Evolutionary conservation across 345 rosid species (phyloP).

Genomic region (Laguncularia racemosa): DNA sequence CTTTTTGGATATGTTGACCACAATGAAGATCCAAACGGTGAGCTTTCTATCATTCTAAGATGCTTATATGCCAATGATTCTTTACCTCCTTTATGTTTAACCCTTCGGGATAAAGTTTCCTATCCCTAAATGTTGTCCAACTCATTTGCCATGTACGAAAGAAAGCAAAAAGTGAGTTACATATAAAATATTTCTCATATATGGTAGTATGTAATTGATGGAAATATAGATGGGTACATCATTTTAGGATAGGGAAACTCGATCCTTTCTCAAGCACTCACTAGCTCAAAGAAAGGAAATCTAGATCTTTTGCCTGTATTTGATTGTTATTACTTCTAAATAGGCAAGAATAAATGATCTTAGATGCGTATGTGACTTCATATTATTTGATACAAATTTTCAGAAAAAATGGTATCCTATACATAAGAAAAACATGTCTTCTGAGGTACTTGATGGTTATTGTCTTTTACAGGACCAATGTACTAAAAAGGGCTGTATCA

Average conservation of each 20-base stretch:
- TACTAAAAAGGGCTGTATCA: conserved; percentile 38
- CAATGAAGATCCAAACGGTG: conserved; percentile 24
- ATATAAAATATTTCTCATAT: too few species aligned
- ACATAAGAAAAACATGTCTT: not conserved
- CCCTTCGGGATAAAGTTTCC: too few species aligned
- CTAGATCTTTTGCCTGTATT: not conserved
- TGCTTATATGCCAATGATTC: not conserved
- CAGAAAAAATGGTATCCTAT: not conserved
- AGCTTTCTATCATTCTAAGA: conserved; percentile 1
- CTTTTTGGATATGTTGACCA: too few species aligned
- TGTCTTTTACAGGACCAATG: conserved; percentile 27
- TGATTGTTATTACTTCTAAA: not conserved
- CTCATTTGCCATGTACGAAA: too few species aligned
- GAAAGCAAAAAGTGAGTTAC: too few species aligned
- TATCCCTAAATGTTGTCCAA: too few species aligned
- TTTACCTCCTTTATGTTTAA: not conserved
- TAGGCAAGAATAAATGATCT: not conserved
- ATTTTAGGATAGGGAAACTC: too few species aligned
- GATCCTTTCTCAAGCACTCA: too few species aligned
- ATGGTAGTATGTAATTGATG: too few species aligned
- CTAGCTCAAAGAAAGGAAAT: not conserved
- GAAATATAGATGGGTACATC: too few species aligned
- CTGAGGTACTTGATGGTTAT: not conserved
- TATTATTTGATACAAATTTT: not conserved
- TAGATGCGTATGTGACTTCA: too few species aligned